These are phyloP conservation scores for Apiotrichum veenhuisii DNA, from an alignment of 1,284 basidiomycete species.

Conservation along the genomic window DNA sequence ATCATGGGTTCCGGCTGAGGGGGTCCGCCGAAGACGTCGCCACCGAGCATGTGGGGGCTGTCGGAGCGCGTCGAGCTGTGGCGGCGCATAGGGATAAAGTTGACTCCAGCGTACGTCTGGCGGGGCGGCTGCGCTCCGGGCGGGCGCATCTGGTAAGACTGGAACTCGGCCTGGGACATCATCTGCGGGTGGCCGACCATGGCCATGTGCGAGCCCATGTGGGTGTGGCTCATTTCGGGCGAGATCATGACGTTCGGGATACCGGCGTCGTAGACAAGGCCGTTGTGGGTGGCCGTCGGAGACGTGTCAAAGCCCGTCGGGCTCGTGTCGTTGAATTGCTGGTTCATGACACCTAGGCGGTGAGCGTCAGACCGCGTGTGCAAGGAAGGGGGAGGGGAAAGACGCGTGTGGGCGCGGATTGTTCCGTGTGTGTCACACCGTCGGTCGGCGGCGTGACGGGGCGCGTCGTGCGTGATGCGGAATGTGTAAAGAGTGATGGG, in stretches of 20 bases:
- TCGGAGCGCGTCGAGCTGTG: constrained; percentile 28
- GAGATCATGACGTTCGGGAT: constrained; percentile 12
- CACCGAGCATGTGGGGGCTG: constrained; percentile 34
- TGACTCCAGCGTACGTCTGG: constrained; percentile 7
- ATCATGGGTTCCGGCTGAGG: not conserved
- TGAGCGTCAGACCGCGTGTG: not conserved
- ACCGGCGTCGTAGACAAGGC: not conserved
- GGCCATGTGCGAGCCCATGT: not conserved
- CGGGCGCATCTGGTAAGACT: not conserved
- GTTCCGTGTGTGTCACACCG: too few relatives aligned
- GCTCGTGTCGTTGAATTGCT: not conserved
- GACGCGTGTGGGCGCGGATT: too few relatives aligned
- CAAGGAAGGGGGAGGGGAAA: not conserved
- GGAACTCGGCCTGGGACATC: constrained; percentile 3
- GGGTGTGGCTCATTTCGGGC: constrained; percentile 6
- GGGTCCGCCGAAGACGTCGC: constrained; percentile 29
- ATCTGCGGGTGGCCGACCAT: not conserved
- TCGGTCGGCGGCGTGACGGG: too few relatives aligned
- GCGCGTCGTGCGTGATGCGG: not conserved
- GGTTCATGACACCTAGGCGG: not conserved
- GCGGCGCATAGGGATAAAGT: constrained; percentile 21
- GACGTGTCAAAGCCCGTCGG: not conserved
- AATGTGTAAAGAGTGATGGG: not conserved
- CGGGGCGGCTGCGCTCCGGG: constrained; percentile 1
- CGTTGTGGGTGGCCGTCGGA: not conserved